phyloP scores from a whole-genome alignment of 306 rosid species.

The Cicer arietinum region DNA sequence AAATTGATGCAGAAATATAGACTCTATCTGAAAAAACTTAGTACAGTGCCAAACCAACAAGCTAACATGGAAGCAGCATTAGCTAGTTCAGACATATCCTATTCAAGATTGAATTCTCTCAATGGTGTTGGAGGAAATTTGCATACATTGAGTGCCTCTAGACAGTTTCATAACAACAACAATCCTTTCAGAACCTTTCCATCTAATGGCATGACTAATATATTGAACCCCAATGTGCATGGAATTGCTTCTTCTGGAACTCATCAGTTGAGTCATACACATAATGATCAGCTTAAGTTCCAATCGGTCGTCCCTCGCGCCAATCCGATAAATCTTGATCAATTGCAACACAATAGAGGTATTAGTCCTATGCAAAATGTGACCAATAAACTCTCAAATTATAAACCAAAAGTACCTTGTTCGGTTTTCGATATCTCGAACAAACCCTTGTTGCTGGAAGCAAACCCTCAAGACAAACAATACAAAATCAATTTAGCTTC shows the following conservation, averaged over 20 bases:
- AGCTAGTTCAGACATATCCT: slow-evolving; percentile 68
- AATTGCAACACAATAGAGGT: slow-evolving; percentile 42
- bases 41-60: slow-evolving; percentile 70
- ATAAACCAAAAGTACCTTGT: slow-evolving; percentile 35
- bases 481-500: neutral
- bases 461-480: neutral
- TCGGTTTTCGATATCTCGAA: neutral
- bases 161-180: slow-evolving; percentile 58
- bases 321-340: slow-evolving; percentile 57
- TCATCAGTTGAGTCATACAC: slow-evolving; percentile 54
- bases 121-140: slow-evolving; percentile 59
- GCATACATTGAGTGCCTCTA: slow-evolving; percentile 55
- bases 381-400: slow-evolving; percentile 50
- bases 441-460: neutral
- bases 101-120: slow-evolving; percentile 44
- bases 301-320: slow-evolving; percentile 47
- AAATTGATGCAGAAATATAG: slow-evolving; percentile 77
- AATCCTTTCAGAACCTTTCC: slow-evolving; percentile 58
- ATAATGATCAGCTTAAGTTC: slow-evolving; percentile 56
- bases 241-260: slow-evolving; percentile 67
- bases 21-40: slow-evolving; percentile 78
- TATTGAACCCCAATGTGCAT: slow-evolving; percentile 63
- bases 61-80: slow-evolving; percentile 76
- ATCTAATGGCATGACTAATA: slow-evolving; percentile 60
- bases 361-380: slow-evolving; percentile 44